phyloP scores from a whole-genome alignment of 2,329 filamentous ascomycete genomes.

The Verticillium isaacii region DNA sequence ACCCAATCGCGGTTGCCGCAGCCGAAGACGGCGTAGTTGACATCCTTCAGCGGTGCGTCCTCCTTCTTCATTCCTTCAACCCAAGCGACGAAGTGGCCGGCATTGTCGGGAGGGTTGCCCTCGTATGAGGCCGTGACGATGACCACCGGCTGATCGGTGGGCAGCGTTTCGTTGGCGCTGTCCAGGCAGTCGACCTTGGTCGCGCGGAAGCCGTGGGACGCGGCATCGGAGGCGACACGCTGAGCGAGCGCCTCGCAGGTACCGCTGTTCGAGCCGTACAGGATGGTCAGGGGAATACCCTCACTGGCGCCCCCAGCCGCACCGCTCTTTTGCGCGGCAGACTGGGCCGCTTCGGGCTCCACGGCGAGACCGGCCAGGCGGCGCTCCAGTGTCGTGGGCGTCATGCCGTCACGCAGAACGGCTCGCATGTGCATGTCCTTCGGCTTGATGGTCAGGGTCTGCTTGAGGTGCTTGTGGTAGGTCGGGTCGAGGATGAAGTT shows the following conservation, averaged over 20 bases:
- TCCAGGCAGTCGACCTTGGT: constrained; percentile 50
- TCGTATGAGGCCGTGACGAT: constrained; percentile 67
- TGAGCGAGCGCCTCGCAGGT: constrained; percentile 65
- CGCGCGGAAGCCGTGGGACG: constrained; percentile 49
- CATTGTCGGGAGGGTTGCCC: constrained; percentile 66
- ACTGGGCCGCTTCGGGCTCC: neutral
- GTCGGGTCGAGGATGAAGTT: constrained; percentile 55
- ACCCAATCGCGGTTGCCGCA: constrained; percentile 55
- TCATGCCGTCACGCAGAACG: constrained; percentile 37
- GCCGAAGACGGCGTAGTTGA: constrained; percentile 63
- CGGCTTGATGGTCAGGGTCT: constrained; percentile 56
- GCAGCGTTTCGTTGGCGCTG: constrained; percentile 49
- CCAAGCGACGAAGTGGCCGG: constrained; percentile 61
- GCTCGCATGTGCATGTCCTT: constrained; percentile 57
- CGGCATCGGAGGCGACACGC: constrained; percentile 50
- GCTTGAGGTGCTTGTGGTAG: constrained; percentile 47
- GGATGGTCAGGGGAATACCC: constrained; percentile 47
- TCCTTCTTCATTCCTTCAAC: constrained; percentile 44
- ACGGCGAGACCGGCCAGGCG: constrained; percentile 29
- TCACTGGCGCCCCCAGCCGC: constrained; percentile 6
- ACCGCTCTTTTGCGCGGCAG: neutral
- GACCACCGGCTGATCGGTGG: constrained; percentile 51
- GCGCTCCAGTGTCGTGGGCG: constrained; percentile 37
- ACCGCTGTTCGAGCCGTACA: constrained; percentile 65
- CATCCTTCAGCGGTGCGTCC: constrained; percentile 41